These are phyloP conservation scores for Annulohypoxylon maeteangense DNA, from an alignment of 495 filamentous ascomycete species.

Conservation along the genomic window DNA sequence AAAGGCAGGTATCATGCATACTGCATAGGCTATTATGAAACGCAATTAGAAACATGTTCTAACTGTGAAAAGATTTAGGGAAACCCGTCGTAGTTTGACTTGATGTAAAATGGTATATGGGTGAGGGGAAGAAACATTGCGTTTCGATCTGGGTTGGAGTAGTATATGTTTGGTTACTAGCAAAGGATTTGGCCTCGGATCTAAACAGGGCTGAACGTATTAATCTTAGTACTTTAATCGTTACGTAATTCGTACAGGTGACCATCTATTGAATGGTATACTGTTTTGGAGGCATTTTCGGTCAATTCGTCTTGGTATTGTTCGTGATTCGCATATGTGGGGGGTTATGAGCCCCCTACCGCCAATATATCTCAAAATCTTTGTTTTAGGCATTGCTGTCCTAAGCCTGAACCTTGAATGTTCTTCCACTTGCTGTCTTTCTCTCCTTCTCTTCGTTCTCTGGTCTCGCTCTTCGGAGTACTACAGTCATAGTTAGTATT, in stretches of 20 bases:
- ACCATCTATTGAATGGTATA: background rate
- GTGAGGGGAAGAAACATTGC: background rate
- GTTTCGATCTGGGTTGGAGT: background rate
- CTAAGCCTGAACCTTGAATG: slow-evolving; percentile 75
- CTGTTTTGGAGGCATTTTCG: background rate
- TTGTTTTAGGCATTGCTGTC: background rate
- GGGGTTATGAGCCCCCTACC: slow-evolving; percentile 4
- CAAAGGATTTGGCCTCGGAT: background rate
- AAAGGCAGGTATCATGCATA: background rate
- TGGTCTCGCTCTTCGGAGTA: slow-evolving; percentile 88
- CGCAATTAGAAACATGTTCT: background rate
- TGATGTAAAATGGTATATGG: background rate
- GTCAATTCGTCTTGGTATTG: slow-evolving; percentile 23
- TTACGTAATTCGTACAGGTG: background rate
- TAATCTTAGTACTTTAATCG: background rate
- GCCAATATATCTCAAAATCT: background rate
- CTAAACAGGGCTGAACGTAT: background rate
- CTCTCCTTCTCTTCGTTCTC: slow-evolving; percentile 97
- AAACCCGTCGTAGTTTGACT: background rate
- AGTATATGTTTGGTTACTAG: background rate
- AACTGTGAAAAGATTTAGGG: background rate
- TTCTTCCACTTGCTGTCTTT: slow-evolving; percentile 96
- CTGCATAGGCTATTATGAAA: background rate
- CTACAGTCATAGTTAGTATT: slow-evolving; percentile 53
- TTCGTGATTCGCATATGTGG: slow-evolving; percentile 17